Percentiles rank a stretch among this genome's conserved stretches.
Conservation (phyloP, 1,139 yeast species). For the Saccharomyces hybrid region DNA sequence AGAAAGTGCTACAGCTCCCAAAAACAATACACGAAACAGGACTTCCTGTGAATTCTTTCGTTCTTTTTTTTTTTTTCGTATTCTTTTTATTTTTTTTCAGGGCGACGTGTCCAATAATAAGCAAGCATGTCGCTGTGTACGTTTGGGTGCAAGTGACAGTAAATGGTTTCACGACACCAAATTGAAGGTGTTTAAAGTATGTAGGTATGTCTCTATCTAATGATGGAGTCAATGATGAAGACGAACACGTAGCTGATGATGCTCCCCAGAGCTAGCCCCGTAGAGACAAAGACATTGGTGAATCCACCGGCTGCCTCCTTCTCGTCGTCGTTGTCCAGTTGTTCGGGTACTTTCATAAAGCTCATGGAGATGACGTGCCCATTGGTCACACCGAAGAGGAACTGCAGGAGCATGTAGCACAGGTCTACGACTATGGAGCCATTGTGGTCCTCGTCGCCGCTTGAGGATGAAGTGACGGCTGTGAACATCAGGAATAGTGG, state of each 20-base stretch:
- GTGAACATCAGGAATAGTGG: constrained; percentile 69
- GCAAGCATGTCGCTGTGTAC: neutral
- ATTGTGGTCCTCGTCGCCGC: constrained; percentile 30
- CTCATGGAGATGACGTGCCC: constrained; percentile 80
- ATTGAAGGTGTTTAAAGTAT: neutral
- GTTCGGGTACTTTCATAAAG: constrained; percentile 69
- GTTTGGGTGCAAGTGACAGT: neutral
- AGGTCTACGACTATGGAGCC: constrained; percentile 46
- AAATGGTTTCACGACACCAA: neutral
- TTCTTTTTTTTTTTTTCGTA: neutral
- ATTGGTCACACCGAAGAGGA: constrained; percentile 74
- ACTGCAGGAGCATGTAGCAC: constrained; percentile 61
- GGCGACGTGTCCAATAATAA: neutral
- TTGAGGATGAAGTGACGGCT: constrained; percentile 17
- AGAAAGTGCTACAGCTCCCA: neutral
- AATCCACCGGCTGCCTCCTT: constrained; percentile 94
- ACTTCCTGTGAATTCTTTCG: neutral
- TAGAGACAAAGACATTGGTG: constrained; percentile 65
- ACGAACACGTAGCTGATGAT: constrained; percentile 64
- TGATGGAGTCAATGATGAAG: constrained; percentile 8
- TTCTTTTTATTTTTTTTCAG: neutral
- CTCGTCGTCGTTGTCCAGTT: constrained; percentile 52
- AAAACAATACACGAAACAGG: neutral
- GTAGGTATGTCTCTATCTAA: neutral
- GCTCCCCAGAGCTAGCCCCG: constrained; percentile 74